These are phyloP conservation scores for Penicillium canescens DNA, from an alignment of 495 filamentous ascomycete genomes.

Conservation along the genomic window DNA sequence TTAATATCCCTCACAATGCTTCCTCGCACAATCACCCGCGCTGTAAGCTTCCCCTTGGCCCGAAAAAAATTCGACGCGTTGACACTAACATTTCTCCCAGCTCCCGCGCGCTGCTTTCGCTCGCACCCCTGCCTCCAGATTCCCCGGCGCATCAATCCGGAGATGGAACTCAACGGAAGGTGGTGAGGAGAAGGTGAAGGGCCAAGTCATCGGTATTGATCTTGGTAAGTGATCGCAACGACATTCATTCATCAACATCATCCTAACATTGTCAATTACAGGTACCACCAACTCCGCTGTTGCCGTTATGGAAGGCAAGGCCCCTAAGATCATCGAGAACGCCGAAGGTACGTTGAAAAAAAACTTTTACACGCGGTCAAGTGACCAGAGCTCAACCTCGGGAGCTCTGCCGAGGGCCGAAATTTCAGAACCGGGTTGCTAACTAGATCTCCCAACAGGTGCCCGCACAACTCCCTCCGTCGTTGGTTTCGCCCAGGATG, in stretches of 20 bases:
- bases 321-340: conserved; percentile 96
- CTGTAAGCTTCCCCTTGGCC: conserved; percentile 60
- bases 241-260: neutral
- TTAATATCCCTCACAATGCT: conserved; percentile 52
- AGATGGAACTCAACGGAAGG: conserved; percentile 82
- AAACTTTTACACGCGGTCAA: conserved; percentile 19
- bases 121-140: conserved; percentile 54
- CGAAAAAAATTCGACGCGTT: conserved; percentile 21
- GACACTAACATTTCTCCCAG: conserved; percentile 23
- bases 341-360: conserved; percentile 68
- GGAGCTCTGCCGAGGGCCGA: neutral
- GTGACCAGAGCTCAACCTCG: conserved; percentile 8
- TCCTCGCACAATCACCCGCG: conserved; percentile 57
- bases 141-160: conserved; percentile 60
- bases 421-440: conserved; percentile 4
- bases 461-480: conserved; percentile 95
- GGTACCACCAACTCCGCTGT: conserved; percentile 99
- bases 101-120: conserved; percentile 49
- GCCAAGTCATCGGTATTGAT: conserved; percentile 97
- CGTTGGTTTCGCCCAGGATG: conserved; percentile 95
- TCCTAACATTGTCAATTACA: conserved; percentile 37
- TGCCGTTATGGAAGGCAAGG: conserved; percentile 95
- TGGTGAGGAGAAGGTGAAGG: conserved; percentile 87
- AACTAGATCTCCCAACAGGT: conserved; percentile 52
- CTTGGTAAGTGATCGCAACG: conserved; percentile 65